These are phyloP conservation scores for Erucastrum elatum DNA, from an alignment of 345 rosid genomes.

Conservation along the genomic window DNA sequence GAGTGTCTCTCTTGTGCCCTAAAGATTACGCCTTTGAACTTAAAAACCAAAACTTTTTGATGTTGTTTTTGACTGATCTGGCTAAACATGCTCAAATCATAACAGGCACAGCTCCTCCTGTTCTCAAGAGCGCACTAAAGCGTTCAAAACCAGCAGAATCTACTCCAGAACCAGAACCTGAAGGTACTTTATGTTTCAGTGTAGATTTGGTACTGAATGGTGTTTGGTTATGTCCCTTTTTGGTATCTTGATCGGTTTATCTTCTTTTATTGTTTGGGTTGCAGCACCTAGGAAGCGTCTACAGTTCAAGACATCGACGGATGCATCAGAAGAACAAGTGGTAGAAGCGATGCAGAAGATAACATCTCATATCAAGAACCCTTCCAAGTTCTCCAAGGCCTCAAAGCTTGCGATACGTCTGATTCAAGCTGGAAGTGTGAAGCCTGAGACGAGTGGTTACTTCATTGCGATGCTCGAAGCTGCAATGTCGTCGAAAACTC, in stretches of 20 bases:
- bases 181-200: constrained; percentile 19
- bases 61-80: constrained; percentile 4
- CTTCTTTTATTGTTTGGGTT: constrained; percentile 28
- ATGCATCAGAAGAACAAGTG: constrained; percentile 82
- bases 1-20: background rate
- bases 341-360: constrained; percentile 94
- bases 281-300: constrained; percentile 52
- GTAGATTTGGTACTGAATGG: background rate
- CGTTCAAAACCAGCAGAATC: constrained; percentile 56
- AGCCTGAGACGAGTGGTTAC: constrained; percentile 67
- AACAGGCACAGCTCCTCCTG: constrained; percentile 46
- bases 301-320: constrained; percentile 87
- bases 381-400: constrained; percentile 77
- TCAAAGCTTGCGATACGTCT: constrained; percentile 87
- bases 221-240: background rate
- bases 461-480: constrained; percentile 80
- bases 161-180: constrained; percentile 33
- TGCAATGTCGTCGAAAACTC: constrained; percentile 71
- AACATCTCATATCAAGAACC: constrained; percentile 80
- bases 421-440: constrained; percentile 88
- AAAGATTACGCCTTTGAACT: constrained; percentile 11
- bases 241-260: background rate
- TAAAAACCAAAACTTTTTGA: constrained; percentile 4
- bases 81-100: background rate
- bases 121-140: constrained; percentile 81